Percentiles rank a stretch among this genome's conserved stretches.
phyloP scores from a whole-genome alignment of 495 filamentous ascomycete genomes.

The Massariosphaeria phaeospora region DNA sequence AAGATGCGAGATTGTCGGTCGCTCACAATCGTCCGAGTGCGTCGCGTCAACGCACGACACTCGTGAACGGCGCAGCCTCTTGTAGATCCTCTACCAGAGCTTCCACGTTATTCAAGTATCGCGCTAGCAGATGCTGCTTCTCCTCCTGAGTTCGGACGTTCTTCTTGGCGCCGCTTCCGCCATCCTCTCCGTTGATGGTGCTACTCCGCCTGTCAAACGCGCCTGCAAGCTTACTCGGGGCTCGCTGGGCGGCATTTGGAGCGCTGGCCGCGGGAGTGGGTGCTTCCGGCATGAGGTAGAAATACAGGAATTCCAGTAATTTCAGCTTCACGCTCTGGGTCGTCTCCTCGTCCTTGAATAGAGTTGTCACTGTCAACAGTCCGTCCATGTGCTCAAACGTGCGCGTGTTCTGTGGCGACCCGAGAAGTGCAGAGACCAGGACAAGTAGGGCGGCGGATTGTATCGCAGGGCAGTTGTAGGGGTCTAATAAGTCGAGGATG shows the following conservation, averaged over 20 bases:
- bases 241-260: constrained; percentile 45
- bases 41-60: constrained; percentile 12
- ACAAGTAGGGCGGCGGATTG: constrained; percentile 85
- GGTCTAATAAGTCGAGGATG: constrained; percentile 90
- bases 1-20: background rate
- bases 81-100: constrained; percentile 85
- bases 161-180: constrained; percentile 37
- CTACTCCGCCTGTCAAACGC: constrained; percentile 46
- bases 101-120: constrained; percentile 83
- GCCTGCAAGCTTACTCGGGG: constrained; percentile 63
- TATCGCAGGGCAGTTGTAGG: constrained; percentile 82
- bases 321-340: constrained; percentile 85
- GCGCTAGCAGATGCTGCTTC: constrained; percentile 77
- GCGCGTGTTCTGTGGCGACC: constrained; percentile 76
- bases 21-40: background rate
- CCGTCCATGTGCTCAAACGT: constrained; percentile 92
- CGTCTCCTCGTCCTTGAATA: constrained; percentile 82
- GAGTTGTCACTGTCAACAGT: constrained; percentile 82
- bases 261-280: constrained; percentile 46
- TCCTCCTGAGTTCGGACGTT: constrained; percentile 71
- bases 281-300: constrained; percentile 93
- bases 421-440: constrained; percentile 80
- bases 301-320: constrained; percentile 92
- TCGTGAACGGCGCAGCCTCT: constrained; percentile 63
- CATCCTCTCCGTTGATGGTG: constrained; percentile 41